phyloP scores from a whole-genome alignment of 139 green algal genomes.

The Volvox reticuliferus region DNA sequence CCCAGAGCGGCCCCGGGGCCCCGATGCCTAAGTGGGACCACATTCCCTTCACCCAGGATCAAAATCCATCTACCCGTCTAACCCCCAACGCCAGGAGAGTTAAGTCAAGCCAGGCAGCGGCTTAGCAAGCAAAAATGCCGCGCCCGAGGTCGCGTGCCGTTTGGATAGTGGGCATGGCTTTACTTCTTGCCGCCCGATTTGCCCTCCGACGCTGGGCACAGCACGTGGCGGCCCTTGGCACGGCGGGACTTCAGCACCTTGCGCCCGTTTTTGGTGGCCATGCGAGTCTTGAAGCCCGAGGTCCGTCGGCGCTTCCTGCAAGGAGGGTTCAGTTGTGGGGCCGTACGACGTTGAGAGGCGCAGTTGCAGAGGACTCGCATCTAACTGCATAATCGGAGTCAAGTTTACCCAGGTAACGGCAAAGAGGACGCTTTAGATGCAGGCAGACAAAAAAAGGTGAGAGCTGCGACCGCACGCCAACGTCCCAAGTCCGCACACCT shows the following conservation, averaged over 20 bases:
- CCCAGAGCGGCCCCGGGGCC: too few species aligned
- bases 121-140: background rate
- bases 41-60: too few species aligned
- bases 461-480: background rate
- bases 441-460: too few species aligned
- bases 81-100: background rate
- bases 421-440: too few species aligned
- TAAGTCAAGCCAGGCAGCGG: background rate
- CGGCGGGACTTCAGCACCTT: conserved; percentile 76
- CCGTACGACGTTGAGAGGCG: too few species aligned
- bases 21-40: too few species aligned
- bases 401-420: too few species aligned
- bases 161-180: background rate
- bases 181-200: conserved; percentile 72
- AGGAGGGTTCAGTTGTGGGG: background rate
- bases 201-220: conserved; percentile 70
- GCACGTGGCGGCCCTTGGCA: conserved; percentile 72
- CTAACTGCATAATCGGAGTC: too few species aligned
- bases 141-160: background rate
- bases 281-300: conserved; percentile 82
- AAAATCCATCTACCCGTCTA: too few species aligned
- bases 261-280: conserved; percentile 70
- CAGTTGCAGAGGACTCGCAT: too few species aligned
- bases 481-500: conserved; percentile 50
- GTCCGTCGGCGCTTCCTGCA: conserved; percentile 74